A percentile compares a stretch with the other conserved stretches of the same genome.
Evolutionary conservation across 1,139 yeast genomes (phyloP).

Genomic region (Blastobotrys capitulatus): DNA sequence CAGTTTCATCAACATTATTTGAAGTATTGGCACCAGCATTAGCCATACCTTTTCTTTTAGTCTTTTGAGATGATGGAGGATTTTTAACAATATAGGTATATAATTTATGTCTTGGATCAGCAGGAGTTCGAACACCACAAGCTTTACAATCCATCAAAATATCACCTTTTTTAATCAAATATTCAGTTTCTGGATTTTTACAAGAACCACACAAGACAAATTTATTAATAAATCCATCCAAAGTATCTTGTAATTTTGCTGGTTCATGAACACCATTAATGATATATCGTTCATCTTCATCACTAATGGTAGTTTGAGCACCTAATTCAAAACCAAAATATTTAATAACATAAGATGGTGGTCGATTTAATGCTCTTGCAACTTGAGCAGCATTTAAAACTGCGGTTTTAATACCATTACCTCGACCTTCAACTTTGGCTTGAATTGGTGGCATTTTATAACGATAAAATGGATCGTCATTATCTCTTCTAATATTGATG

Average conservation of each 20-base stretch:
- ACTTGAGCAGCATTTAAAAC: constrained; percentile 87
- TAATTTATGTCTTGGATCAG: constrained; percentile 84
- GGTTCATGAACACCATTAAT: constrained; percentile 96
- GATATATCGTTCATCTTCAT: constrained; percentile 75
- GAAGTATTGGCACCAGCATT: constrained; percentile 87
- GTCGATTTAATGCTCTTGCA: constrained; percentile 91
- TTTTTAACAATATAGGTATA: constrained; percentile 84
- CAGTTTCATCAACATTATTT: not conserved
- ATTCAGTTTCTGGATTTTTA: constrained; percentile 96
- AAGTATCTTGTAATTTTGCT: constrained; percentile 80
- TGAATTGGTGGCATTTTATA: constrained; percentile 98
- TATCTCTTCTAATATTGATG: constrained; percentile 93
- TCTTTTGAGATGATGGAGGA: constrained; percentile 63
- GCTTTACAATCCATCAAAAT: constrained; percentile 96
- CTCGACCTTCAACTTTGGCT: constrained; percentile 97
- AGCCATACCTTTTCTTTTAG: constrained; percentile 57
- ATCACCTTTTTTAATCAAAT: constrained; percentile 68
- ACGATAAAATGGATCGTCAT: constrained; percentile 97
- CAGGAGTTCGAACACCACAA: constrained; percentile 83
- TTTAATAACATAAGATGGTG: constrained; percentile 85
- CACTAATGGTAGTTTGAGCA: constrained; percentile 84
- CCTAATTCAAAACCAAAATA: constrained; percentile 96
- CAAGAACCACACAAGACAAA: constrained; percentile 93
- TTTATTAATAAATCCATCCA: constrained; percentile 90
- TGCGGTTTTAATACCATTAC: constrained; percentile 98